Conservation (phyloP, 2,329 filamentous ascomycete genomes). For the Ophiosphaerella korrae region DNA sequence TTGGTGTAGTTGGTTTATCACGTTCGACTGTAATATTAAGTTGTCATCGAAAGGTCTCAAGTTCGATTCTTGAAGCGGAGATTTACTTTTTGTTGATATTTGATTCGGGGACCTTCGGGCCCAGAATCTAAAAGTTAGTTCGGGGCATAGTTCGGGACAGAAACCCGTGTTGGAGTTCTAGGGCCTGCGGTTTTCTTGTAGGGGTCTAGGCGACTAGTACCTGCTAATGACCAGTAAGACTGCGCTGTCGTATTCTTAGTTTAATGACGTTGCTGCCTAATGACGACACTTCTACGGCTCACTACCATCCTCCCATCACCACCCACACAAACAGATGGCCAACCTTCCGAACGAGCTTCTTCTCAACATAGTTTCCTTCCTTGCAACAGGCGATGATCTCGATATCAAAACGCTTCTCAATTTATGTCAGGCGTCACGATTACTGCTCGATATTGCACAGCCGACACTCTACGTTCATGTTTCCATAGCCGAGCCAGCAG, state of each 20-base stretch:
- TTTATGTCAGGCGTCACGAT: constrained; percentile 8
- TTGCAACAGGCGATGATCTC: background rate
- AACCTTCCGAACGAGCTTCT: constrained; percentile 11
- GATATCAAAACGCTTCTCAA: constrained; percentile 3
- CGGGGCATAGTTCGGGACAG: too few species aligned
- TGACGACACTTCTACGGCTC: too few species aligned
- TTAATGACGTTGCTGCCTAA: too few species aligned
- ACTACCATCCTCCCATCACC: too few species aligned
- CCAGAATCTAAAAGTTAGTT: too few species aligned
- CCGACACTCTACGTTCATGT: constrained; percentile 12
- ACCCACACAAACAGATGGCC: background rate
- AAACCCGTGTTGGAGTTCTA: too few species aligned
- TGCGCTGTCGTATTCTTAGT: too few species aligned
- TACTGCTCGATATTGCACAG: constrained; percentile 5
- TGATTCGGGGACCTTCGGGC: too few species aligned
- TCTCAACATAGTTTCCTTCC: constrained; percentile 2
- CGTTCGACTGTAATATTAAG: constrained; percentile 44
- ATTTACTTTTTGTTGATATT: too few species aligned
- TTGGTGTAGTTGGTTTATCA: constrained; percentile 45
- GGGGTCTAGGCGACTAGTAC: too few species aligned
- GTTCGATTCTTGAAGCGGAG: constrained; percentile 42
- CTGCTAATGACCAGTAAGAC: too few species aligned
- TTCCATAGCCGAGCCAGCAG: background rate
- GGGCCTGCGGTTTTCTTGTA: too few species aligned
- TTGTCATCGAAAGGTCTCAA: constrained; percentile 44